phyloP scores from a whole-genome alignment of 208 protist genomes.

The Wallacemonas sp. region DNA sequence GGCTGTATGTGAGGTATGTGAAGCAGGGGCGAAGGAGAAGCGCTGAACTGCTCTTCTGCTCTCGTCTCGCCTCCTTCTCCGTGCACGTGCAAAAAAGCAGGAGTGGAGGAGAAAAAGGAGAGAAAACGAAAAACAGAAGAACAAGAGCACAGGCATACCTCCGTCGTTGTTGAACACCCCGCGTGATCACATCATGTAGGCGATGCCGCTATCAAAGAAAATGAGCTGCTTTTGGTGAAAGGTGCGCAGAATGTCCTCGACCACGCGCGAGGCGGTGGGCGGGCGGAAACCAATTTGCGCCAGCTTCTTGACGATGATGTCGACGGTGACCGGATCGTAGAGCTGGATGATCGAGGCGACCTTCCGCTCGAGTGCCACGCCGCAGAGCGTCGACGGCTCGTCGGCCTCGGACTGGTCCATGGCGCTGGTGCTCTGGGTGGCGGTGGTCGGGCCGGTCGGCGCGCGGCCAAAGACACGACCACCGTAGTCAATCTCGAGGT shows the following conservation, averaged over 20 bases:
- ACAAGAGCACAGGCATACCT: too few species aligned
- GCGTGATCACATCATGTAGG: conserved; percentile 78
- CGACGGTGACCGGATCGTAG: conserved; percentile 78
- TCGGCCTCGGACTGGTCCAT: too few species aligned
- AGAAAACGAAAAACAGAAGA: too few species aligned
- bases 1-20: too few species aligned
- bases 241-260: conserved; percentile 57
- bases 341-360: conserved; percentile 78
- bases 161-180: too few species aligned
- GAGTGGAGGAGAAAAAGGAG: too few species aligned
- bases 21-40: too few species aligned
- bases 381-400: neutral
- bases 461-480: neutral
- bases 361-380: conserved; percentile 49
- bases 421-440: too few species aligned
- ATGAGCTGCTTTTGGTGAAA: conserved; percentile 84
- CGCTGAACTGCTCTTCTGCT: too few species aligned
- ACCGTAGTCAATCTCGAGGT: conserved; percentile 2
- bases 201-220: conserved; percentile 83
- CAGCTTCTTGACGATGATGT: conserved; percentile 80
- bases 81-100: too few species aligned
- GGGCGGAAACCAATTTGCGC: conserved; percentile 66
- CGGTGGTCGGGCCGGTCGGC: too few species aligned
- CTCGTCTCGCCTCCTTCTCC: too few species aligned
- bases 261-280: conserved; percentile 27